Evolutionary conservation across 2,329 filamentous ascomycete species (phyloP).

Genomic region (Monilinia aucupariae): DNA sequence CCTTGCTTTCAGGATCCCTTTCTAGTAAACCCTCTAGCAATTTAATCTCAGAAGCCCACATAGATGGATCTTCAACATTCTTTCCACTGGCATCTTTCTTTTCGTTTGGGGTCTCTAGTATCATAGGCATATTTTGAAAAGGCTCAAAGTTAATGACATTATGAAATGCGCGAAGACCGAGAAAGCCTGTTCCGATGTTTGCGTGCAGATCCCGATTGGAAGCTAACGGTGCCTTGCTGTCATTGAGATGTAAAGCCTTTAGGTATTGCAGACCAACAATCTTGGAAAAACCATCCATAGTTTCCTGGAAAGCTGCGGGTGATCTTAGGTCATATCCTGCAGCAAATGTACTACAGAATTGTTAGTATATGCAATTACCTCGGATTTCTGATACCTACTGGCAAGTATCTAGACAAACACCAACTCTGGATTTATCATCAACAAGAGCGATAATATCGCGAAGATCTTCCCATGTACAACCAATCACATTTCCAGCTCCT

Average conservation of each 20-base stretch:
- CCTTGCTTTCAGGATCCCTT: slow-evolving; percentile 69
- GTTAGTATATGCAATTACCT: no score
- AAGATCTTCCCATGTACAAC: slow-evolving; percentile 79
- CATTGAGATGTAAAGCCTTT: slow-evolving; percentile 84
- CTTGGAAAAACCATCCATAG: slow-evolving; percentile 69
- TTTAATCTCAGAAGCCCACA: slow-evolving; percentile 95
- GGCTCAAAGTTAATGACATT: slow-evolving; percentile 77
- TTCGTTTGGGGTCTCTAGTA: slow-evolving; percentile 94
- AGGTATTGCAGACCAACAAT: slow-evolving; percentile 75
- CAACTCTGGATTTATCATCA: slow-evolving; percentile 75
- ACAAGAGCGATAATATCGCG: slow-evolving; percentile 75
- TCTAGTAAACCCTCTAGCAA: slow-evolving; percentile 82
- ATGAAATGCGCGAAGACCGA: slow-evolving; percentile 86
- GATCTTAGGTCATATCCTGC: slow-evolving; percentile 85
- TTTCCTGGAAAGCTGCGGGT: slow-evolving; percentile 64
- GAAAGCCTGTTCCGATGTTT: slow-evolving; percentile 92
- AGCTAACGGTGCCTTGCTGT: slow-evolving; percentile 82
- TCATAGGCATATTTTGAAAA: slow-evolving; percentile 77
- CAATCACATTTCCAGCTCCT: slow-evolving; percentile 79
- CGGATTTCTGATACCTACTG: slow-evolving; percentile 42
- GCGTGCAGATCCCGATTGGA: slow-evolving; percentile 87
- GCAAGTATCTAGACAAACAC: slow-evolving; percentile 94
- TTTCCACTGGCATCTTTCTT: slow-evolving; percentile 60
- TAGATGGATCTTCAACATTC: slow-evolving; percentile 66
- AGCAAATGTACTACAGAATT: slow-evolving; percentile 59